Evolutionary conservation across 1,284 basidiomycete species (phyloP).

Genomic region (Moesziomyces aphidis): DNA sequence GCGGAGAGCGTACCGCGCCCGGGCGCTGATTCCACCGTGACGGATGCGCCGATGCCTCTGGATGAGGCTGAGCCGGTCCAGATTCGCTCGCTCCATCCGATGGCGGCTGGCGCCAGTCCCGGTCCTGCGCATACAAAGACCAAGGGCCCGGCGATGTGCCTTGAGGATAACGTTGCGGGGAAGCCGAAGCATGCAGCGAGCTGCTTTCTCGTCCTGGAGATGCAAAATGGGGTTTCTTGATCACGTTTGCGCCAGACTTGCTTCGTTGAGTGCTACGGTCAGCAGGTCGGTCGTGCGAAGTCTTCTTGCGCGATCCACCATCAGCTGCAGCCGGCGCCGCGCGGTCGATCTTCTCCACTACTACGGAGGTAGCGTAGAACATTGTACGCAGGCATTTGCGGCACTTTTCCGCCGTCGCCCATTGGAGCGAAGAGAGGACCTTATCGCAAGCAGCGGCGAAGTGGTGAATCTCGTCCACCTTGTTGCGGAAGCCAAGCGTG

Average conservation of each 20-base stretch:
- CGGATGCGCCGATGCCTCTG: conserved; percentile 1
- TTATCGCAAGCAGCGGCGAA: conserved; percentile 47
- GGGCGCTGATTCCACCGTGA: conserved; percentile 8
- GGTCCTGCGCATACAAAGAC: conserved; percentile 32
- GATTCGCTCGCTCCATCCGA: conserved; percentile 1
- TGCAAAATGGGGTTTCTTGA: conserved; percentile 1
- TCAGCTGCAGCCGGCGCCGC: conserved; percentile 13
- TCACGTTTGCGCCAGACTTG: neutral
- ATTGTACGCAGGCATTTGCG: conserved; percentile 47
- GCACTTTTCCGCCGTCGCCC: conserved; percentile 49
- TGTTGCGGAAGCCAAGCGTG: conserved; percentile 39
- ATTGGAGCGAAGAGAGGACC: conserved; percentile 43
- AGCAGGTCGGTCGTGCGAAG: neutral
- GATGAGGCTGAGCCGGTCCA: conserved; percentile 3
- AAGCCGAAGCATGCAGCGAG: neutral
- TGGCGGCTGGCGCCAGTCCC: conserved; percentile 25
- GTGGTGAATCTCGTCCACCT: conserved; percentile 50
- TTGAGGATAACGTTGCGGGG: conserved; percentile 4
- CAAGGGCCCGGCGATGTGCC: conserved; percentile 7
- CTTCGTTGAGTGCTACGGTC: neutral
- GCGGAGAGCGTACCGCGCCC: conserved; percentile 1
- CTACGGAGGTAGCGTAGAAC: conserved; percentile 45
- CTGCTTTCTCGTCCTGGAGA: neutral
- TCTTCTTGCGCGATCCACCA: neutral
- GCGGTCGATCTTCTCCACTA: conserved; percentile 48